phyloP scores from a whole-genome alignment of 176 grass and related monocot species.

The Elymus sibiricus region DNA sequence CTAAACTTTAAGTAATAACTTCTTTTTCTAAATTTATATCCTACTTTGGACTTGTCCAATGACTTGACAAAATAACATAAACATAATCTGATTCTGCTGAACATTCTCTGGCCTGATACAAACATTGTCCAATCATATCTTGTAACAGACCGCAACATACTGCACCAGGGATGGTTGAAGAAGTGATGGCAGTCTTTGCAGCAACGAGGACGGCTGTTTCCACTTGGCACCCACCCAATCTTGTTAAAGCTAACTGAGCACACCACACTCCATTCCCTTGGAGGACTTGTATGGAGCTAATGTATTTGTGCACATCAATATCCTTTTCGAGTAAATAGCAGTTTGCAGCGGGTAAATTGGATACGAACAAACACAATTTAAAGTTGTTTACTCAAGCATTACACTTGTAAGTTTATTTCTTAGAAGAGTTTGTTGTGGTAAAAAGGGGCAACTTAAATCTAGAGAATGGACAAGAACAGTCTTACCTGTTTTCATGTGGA shows the following conservation, averaged over 20 bases:
- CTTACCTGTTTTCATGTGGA: slow-evolving; percentile 98
- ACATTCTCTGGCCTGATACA: slow-evolving; percentile 26
- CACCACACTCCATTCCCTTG: slow-evolving; percentile 8
- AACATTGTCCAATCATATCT: background rate
- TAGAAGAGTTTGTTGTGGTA: background rate
- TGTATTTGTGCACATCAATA: slow-evolving; percentile 7
- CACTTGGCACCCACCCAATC: background rate
- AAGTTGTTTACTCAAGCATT: background rate
- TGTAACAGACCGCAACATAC: background rate
- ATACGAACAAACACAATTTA: background rate
- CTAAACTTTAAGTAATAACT: slow-evolving; percentile 65
- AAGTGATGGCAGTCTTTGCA: background rate
- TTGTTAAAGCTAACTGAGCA: background rate
- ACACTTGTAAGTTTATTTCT: background rate
- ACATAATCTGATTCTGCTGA: slow-evolving; percentile 21
- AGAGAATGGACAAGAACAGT: background rate
- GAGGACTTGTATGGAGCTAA: background rate
- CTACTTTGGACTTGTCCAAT: slow-evolving; percentile 41
- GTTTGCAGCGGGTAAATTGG: background rate
- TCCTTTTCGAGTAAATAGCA: background rate
- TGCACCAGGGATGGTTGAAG: slow-evolving; percentile 13
- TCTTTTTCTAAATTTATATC: slow-evolving; percentile 59
- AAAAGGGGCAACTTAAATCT: background rate
- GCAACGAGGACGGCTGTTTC: slow-evolving; percentile 19
- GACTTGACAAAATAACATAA: slow-evolving; percentile 48